Percentiles rank a stretch among this genome's conserved stretches.
Conservation (phyloP, 176 grass and related monocot genomes). For the Zea luxurians region DNA sequence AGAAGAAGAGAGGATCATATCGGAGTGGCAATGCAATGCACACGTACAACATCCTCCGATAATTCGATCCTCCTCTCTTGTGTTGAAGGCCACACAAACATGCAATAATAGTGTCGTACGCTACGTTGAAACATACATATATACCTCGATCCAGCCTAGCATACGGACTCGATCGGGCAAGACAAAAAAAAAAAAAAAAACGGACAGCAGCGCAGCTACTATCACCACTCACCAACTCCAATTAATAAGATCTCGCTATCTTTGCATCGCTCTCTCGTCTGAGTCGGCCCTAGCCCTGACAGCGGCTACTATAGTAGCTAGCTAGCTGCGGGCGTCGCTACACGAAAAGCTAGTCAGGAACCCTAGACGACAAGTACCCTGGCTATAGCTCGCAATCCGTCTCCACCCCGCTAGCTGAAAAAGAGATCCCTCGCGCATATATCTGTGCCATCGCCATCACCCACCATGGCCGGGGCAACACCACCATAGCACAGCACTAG, state of each 20-base stretch:
- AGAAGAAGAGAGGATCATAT: no score
- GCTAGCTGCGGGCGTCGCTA: no score
- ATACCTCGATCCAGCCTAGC: no score
- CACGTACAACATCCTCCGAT: no score
- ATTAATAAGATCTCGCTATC: conserved; percentile 38
- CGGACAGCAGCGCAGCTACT: conserved; percentile 21
- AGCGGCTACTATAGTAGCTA: no score
- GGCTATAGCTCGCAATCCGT: no score
- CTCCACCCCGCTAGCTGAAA: not conserved
- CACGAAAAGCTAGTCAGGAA: not conserved
- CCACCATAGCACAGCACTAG: not conserved
- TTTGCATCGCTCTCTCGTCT: no score
- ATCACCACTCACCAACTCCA: conserved; percentile 60
- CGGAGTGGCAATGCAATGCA: no score
- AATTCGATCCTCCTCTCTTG: conserved; percentile 14
- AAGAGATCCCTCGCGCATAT: conserved; percentile 35
- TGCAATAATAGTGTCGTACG: conserved; percentile 43
- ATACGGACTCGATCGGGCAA: conserved; percentile 23
- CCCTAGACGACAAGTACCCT: conserved; percentile 50
- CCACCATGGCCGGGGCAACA: not conserved
- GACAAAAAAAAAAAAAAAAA: conserved; percentile 50
- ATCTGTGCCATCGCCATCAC: conserved; percentile 33
- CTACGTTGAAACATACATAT: conserved; percentile 1
- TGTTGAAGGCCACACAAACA: conserved; percentile 52
- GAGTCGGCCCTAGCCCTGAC: no score